Base-by-base conservation (phyloP, 257 asterid species). In the Catharanthus roseus region DNA sequence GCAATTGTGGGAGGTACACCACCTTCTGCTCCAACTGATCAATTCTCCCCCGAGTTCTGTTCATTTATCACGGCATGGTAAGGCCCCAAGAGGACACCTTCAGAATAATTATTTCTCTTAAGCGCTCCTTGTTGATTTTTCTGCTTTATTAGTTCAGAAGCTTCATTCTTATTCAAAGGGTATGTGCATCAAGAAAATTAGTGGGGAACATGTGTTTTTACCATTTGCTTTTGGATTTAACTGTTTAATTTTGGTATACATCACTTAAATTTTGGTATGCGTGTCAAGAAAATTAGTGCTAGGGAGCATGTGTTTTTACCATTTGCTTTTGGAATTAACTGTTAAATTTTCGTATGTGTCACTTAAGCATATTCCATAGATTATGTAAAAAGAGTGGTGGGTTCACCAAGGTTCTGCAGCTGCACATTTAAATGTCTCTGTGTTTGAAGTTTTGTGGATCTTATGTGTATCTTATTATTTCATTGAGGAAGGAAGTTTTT, bases 1-100 rank as follows among this genome's bases (percentile, higher is more conserved):
- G 91, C 97, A 74, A 95, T 95, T 78, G 99, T 95, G 41, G 92
- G 90, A 78, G 84, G 84, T 67, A 89, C 95, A n/a, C 96, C 99
- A 10, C 99, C 96, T 66, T 76, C 93, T 75, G 97, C 99, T 74
- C 97, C 99, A 21, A 68, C 90, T 51, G 98, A 85, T 78, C 89
- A 85, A 72, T 85, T 85, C 72, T 85, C 89, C 60, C 89, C 89
- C 0, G 87, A 85, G 78, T 82, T 85, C 66, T 85, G 89, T 75
- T 82, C 85, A 10, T 85, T 85, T 70, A 70, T 82, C 82, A 83
- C 97, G 38, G 89, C 95, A 72, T 95, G 97, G 99, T 95, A 91
- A 84, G 74, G 54, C 50, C 26, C n/a, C 9, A 51, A 41, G 33
- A 44, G 24, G 33, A 41, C 49, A 15, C n/a, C 56, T 67, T 57